Conservation (phyloP, 495 filamentous ascomycete genomes). For the Letharia columbiana region DNA sequence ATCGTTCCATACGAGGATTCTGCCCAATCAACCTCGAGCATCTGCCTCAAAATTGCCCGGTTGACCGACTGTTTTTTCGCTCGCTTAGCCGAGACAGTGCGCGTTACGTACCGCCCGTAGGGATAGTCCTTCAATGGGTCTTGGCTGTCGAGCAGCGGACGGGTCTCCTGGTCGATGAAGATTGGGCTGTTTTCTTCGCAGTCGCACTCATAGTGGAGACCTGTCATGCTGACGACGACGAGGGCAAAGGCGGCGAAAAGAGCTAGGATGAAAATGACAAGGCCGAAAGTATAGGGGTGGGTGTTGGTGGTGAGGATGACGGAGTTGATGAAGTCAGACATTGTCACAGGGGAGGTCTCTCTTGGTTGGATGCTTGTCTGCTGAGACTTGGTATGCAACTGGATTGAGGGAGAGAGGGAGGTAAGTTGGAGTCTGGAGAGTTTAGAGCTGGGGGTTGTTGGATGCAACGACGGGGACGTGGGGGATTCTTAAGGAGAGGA, state of each 20-base stretch:
- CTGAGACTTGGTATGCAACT: not conserved
- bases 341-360: not conserved
- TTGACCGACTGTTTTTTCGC: not conserved
- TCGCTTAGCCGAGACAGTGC: not conserved
- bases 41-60: not conserved
- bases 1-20: not conserved
- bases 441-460: not conserved
- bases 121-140: not conserved
- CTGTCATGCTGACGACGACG: not conserved
- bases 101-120: not conserved
- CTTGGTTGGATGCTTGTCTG: not conserved
- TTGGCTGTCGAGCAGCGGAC: not conserved
- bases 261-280: not conserved
- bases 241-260: not conserved
- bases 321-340: not conserved
- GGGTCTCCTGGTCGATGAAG: not conserved
- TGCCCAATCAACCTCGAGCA: not conserved
- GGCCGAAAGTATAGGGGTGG: not conserved
- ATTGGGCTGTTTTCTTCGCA: not conserved
- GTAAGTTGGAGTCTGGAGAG: not conserved
- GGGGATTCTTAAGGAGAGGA: not conserved
- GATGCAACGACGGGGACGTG: not conserved
- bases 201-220: not conserved
- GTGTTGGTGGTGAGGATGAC: not conserved
- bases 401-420: not conserved